Conservation (phyloP, 345 rosid species). For the Salix udensis region DNA sequence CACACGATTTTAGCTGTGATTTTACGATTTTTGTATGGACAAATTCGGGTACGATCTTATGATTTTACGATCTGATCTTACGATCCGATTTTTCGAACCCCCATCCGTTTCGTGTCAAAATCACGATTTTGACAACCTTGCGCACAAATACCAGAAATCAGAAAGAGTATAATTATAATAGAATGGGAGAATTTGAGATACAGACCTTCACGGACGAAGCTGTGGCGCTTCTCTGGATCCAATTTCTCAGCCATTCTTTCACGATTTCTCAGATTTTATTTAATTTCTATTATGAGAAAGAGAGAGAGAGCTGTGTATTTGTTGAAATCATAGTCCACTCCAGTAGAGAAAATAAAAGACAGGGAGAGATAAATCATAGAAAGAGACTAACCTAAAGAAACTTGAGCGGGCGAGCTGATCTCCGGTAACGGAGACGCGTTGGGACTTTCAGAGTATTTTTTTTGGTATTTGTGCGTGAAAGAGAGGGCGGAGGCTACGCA, state of each 20-base stretch:
- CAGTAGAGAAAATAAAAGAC: too few species aligned
- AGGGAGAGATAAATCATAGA: neutral
- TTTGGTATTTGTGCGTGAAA: too few species aligned
- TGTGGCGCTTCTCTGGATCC: constrained; percentile 63
- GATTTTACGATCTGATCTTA: too few species aligned
- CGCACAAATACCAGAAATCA: neutral
- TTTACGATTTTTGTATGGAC: too few species aligned
- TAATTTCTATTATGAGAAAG: neutral
- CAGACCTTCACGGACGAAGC: constrained; percentile 38
- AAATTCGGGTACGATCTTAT: too few species aligned
- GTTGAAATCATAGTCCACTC: neutral
- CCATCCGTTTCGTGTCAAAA: too few species aligned
- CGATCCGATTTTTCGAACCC: too few species aligned
- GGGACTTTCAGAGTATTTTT: neutral
- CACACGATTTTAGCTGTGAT: too few species aligned
- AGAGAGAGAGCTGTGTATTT: neutral
- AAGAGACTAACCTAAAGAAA: neutral
- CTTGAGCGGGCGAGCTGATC: neutral
- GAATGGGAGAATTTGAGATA: neutral
- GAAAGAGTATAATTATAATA: neutral
- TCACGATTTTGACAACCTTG: too few species aligned
- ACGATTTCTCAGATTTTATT: constrained; percentile 4
- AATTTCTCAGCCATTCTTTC: constrained; percentile 53
- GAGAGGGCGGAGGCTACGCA: too few species aligned
- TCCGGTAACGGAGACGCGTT: neutral